Conservation (phyloP, 352 stramenopile genomes). For the Globisporangium sylvaticum region DNA sequence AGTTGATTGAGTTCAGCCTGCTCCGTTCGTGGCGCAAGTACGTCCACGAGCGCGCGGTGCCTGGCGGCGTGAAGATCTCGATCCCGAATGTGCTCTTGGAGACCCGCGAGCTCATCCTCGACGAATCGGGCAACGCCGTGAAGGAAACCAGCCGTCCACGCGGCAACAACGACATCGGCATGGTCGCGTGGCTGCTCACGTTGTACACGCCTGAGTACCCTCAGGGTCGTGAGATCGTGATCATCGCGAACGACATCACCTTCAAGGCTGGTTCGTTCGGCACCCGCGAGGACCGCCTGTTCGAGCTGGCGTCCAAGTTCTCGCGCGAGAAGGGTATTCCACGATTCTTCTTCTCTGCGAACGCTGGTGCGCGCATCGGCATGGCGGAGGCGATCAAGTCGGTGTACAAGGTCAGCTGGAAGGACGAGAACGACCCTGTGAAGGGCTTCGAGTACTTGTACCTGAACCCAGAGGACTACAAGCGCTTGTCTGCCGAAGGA, state of each 20-base stretch:
- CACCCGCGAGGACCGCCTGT: slow-evolving; percentile 98
- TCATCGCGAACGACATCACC: slow-evolving; percentile 99
- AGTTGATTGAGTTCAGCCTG: slow-evolving; percentile 96
- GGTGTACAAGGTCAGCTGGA: slow-evolving; percentile 98
- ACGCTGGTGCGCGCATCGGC: slow-evolving; percentile 98
- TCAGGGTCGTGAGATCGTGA: slow-evolving; percentile 93
- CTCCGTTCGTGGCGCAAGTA: slow-evolving; percentile 93
- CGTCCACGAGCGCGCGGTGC: slow-evolving; percentile 65
- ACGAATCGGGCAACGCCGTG: slow-evolving; percentile 59
- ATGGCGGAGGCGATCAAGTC: slow-evolving; percentile 98
- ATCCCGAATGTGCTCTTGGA: slow-evolving; percentile 93
- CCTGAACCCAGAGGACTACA: slow-evolving; percentile 94
- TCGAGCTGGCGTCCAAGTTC: slow-evolving; percentile 96
- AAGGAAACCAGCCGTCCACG: slow-evolving; percentile 73
- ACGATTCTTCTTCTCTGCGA: slow-evolving; percentile 98
- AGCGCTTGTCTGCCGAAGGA: slow-evolving; percentile 84
- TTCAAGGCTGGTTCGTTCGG: slow-evolving; percentile 99
- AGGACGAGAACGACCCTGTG: slow-evolving; percentile 92
- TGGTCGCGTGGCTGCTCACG: slow-evolving; percentile 99
- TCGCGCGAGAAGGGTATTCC: slow-evolving; percentile 92
- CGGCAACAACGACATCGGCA: slow-evolving; percentile 98
- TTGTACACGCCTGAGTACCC: slow-evolving; percentile 98
- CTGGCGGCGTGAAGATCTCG: slow-evolving; percentile 57
- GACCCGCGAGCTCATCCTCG: slow-evolving; percentile 92
- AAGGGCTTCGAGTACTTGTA: slow-evolving; percentile 99